Percentiles rank a stretch among this genome's conserved stretches.
Conservation (phyloP, 177 flowering plant genomes). For the Vitis hybrid region DNA sequence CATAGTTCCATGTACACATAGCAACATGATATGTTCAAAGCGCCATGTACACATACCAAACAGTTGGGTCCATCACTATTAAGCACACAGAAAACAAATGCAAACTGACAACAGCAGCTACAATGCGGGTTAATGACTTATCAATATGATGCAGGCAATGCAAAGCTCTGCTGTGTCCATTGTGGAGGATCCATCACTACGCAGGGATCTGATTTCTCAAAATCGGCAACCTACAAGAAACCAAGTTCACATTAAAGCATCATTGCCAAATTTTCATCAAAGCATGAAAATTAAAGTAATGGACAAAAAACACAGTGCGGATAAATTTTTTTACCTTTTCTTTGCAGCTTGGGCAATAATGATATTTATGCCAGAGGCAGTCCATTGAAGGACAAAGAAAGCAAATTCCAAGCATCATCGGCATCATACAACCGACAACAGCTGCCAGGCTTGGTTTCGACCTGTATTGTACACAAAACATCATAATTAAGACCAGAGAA, state of each 20-base stretch:
- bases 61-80: no score
- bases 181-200: constrained; percentile 73
- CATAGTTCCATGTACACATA: background rate
- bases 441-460: constrained; percentile 90
- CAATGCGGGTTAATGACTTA: background rate
- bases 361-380: constrained; percentile 97
- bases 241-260: background rate
- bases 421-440: constrained; percentile 87
- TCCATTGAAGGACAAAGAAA: constrained; percentile 93
- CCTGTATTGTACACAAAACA: constrained; percentile 31
- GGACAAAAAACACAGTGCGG: background rate
- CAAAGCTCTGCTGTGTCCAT: constrained; percentile 76
- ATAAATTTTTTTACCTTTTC: constrained; percentile 50
- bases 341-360: constrained; percentile 76
- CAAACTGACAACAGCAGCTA: background rate
- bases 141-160: constrained; percentile 66
- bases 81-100: background rate
- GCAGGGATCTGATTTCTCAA: constrained; percentile 78
- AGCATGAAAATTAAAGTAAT: background rate
- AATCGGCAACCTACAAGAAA: constrained; percentile 69
- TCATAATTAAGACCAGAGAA: background rate
- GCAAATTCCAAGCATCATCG: constrained; percentile 76
- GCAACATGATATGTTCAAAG: background rate
- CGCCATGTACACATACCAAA: background rate
- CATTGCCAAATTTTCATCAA: background rate